Base-by-base conservation (phyloP, 2,329 filamentous ascomycete species). In the Venturia carpophila region DNA sequence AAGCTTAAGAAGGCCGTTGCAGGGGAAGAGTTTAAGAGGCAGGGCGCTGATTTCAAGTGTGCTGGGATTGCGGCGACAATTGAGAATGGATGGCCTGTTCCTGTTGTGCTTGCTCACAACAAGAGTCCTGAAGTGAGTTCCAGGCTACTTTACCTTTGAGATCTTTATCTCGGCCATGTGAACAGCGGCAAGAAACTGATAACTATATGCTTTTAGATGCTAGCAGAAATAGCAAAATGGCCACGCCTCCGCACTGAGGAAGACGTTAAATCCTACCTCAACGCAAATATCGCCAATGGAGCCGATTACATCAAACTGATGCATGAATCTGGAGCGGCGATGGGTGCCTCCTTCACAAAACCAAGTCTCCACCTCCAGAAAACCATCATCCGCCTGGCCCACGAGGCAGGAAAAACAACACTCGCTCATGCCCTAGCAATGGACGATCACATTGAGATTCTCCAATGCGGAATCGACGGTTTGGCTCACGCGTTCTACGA, bases 221-320 rank as follows among this genome's bases (percentile, higher is more conserved):
- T 69, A 55, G 76, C 73, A 0, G 75, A 74, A 64, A 78, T 80
- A 30, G 74, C 75, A 2, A 76, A 73, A 3, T 83, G 80, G 80
- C 80, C 80, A 5, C 78, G 78, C 49, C 66, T 81, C n/a, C 73
- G 72, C 6, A 75, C 73, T 4, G 68, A 72, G 10, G 72, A 76
- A 43, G 79, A 76, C 30, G 80, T 79, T 1, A 67, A 75, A 1
- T 69, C 74, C 19, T 82, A 78, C 66, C 71, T 82, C 2, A 71
- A 75, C 15, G 75, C 76, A 67, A 74, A 75, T 1, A 67, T 75
- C 13, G 71, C 71, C 13, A 77, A 81, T 64, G 67, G 72, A 45
- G 78, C 76, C 1, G 76, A 81, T 66, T 82, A 81, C 70, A 79
- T 82, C 69, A 83, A 82, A 68, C 70, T 82, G 60, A 80, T 83